phyloP scores from a whole-genome alignment of 371 early-diverging fungal species.

The Lichtheimia hyalospora region DNA sequence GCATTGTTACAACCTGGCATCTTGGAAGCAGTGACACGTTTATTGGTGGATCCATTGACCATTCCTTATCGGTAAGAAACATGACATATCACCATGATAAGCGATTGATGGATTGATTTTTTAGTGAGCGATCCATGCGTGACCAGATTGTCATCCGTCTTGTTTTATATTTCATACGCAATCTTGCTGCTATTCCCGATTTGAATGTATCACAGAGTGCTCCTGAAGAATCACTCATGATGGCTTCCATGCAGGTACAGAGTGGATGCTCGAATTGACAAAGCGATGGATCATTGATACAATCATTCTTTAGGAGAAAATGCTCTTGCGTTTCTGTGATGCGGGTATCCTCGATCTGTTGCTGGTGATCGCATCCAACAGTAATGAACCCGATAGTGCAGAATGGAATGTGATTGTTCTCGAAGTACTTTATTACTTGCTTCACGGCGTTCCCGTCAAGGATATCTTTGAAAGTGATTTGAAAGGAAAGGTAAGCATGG shows the following conservation, averaged over 20 bases:
- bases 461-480: constrained; percentile 22
- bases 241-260: constrained; percentile 67
- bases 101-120: constrained; percentile 11
- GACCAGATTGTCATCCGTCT: constrained; percentile 76
- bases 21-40: constrained; percentile 39
- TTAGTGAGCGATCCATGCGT: constrained; percentile 59
- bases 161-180: constrained; percentile 75
- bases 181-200: constrained; percentile 81
- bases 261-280: neutral
- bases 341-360: constrained; percentile 58
- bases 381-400: constrained; percentile 46
- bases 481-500: constrained; percentile 6
- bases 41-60: constrained; percentile 54
- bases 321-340: constrained; percentile 53
- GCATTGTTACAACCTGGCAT: constrained; percentile 62
- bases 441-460: constrained; percentile 50
- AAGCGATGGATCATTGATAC: neutral
- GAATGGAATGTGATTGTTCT: constrained; percentile 68
- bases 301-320: constrained; percentile 42
- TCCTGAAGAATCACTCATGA: constrained; percentile 49
- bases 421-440: constrained; percentile 64
- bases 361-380: constrained; percentile 60
- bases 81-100: neutral
- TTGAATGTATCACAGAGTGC: constrained; percentile 39
- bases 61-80: constrained; percentile 42